These are phyloP conservation scores for Dendrobium officinale DNA, from an alignment of 106 monocot genomes.

Conservation along the genomic window DNA sequence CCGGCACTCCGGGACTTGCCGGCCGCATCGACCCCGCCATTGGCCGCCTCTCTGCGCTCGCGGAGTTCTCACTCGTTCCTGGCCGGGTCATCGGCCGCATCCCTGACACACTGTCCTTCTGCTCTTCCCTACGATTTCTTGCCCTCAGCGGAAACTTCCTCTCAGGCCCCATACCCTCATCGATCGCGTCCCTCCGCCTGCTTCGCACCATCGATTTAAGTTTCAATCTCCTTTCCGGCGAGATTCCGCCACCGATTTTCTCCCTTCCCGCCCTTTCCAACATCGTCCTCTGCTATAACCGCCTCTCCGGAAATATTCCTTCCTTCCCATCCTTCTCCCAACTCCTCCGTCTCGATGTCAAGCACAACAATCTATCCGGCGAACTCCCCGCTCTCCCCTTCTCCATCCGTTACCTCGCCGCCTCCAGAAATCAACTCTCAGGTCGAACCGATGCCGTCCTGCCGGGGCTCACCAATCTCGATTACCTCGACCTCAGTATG, in stretches of 20 bases:
- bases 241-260: conserved; percentile 24
- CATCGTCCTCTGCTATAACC: conserved; percentile 57
- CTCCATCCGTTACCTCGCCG: conserved; percentile 48
- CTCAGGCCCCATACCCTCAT: conserved; percentile 40
- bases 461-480: conserved; percentile 31
- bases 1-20: conserved; percentile 49
- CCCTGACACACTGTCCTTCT: conserved; percentile 23
- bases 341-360: conserved; percentile 49
- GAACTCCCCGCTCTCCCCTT: conserved; percentile 37
- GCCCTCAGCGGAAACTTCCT: conserved; percentile 55
- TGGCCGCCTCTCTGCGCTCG: conserved; percentile 35
- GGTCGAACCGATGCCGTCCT: conserved; percentile 35
- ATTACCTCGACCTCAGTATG: conserved; percentile 47
- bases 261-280: conserved; percentile 31
- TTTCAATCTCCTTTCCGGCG: conserved; percentile 57
- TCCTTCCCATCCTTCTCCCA: conserved; percentile 22
- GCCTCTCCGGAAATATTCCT: conserved; percentile 43
- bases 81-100: conserved; percentile 50
- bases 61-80: conserved; percentile 61
- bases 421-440: conserved; percentile 33
- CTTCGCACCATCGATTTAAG: conserved; percentile 61
- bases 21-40: conserved; percentile 48
- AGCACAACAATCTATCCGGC: conserved; percentile 57
- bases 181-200: conserved; percentile 20
- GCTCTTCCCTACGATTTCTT: conserved; percentile 43